These are phyloP conservation scores for Emmonsiellopsis sp. DNA, from an alignment of 2,329 filamentous ascomycete species.

Conservation along the genomic window DNA sequence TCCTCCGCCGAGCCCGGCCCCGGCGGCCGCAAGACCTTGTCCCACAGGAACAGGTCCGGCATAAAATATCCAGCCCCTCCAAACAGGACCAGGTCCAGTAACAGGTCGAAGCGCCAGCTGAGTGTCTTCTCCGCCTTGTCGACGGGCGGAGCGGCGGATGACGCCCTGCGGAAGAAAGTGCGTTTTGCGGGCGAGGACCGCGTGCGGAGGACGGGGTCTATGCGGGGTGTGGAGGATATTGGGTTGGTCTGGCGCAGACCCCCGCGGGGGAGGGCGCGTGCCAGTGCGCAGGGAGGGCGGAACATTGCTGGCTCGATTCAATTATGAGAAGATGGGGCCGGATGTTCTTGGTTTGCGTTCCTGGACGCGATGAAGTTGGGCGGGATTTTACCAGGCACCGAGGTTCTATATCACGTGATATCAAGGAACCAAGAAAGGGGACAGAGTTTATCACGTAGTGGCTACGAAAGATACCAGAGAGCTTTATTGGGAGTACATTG, in stretches of 20 bases:
- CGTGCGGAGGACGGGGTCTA: not conserved
- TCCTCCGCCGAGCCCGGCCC: constrained; percentile 28
- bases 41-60: too few relatives aligned
- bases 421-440: not conserved
- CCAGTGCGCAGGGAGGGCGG: not conserved
- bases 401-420: not conserved
- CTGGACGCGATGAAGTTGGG: not conserved
- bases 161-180: constrained; percentile 5
- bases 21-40: not conserved
- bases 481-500: too few relatives aligned
- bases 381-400: not conserved
- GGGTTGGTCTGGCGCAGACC: not conserved
- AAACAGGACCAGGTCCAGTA: too few relatives aligned
- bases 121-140: too few relatives aligned
- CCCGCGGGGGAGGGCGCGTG: not conserved
- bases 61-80: too few relatives aligned
- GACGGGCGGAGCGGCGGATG: too few relatives aligned
- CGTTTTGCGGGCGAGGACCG: not conserved
- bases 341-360: not conserved
- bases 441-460: not conserved
- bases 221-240: not conserved
- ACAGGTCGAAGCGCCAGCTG: too few relatives aligned
- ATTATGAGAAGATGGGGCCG: not conserved
- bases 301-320: constrained; percentile 2
- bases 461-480: not conserved